Evolutionary conservation across 164 flowering plant species (phyloP).

Genomic region (Buxus sempervirens): DNA sequence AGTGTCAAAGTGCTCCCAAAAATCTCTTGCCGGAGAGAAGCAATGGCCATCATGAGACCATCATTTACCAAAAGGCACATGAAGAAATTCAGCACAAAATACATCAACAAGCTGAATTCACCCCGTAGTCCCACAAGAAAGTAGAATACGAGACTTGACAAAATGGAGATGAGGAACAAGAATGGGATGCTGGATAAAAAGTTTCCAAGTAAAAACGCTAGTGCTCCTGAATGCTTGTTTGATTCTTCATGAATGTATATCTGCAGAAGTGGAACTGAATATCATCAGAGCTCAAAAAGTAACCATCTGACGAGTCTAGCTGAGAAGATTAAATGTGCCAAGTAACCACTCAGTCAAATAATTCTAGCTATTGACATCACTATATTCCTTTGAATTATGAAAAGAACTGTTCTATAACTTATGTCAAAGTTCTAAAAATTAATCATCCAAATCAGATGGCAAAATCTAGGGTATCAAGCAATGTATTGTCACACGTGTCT

Average conservation of each 20-base stretch:
- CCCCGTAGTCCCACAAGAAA: conserved; percentile 82
- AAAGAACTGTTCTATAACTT: no score
- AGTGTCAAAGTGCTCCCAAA: conserved; percentile 69
- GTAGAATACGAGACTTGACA: conserved; percentile 87
- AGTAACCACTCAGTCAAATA: no score
- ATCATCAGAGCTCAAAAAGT: no score
- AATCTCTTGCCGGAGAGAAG: conserved; percentile 57
- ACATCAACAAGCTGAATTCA: conserved; percentile 92
- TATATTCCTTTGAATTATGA: no score
- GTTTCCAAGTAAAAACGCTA: conserved; percentile 81
- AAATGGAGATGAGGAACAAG: conserved; percentile 84
- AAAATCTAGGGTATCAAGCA: no score
- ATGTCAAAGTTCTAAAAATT: no score
- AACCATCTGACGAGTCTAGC: no score
- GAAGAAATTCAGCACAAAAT: conserved; percentile 88
- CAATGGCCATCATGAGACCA: conserved; percentile 72
- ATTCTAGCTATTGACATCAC: no score
- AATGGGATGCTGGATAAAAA: conserved; percentile 90
- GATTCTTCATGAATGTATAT: conserved; percentile 68
- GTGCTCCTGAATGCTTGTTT: conserved; percentile 76
- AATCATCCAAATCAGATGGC: no score
- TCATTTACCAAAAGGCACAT: conserved; percentile 86
- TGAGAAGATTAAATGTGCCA: no score
- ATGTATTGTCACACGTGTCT: no score
- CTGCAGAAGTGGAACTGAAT: conserved; percentile 41